These are phyloP conservation scores for Drechslerella coelobrocha DNA, from an alignment of 2,329 filamentous ascomycete species.

Conservation along the genomic window DNA sequence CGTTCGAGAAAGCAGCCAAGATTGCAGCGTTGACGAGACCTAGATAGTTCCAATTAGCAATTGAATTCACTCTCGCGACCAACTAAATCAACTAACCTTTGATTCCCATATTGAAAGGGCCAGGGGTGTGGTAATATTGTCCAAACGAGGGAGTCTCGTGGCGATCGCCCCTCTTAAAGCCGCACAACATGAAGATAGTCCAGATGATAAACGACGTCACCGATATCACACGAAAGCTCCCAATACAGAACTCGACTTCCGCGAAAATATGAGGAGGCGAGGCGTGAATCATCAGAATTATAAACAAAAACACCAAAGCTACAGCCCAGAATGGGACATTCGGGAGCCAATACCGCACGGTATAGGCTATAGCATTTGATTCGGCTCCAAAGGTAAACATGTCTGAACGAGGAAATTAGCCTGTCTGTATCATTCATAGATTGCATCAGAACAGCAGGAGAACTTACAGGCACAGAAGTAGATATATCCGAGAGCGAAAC, in stretches of 20 bases:
- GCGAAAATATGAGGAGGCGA: slow-evolving; percentile 45
- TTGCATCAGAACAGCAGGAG: slow-evolving; percentile 9
- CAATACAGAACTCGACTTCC: slow-evolving; percentile 48
- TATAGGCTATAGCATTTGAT: slow-evolving; percentile 41
- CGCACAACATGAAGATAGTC: slow-evolving; percentile 46
- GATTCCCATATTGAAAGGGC: slow-evolving; percentile 47
- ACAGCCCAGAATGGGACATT: slow-evolving; percentile 32
- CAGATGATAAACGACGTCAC: slow-evolving; percentile 42
- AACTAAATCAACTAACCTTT: too few relatives aligned
- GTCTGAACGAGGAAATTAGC: slow-evolving; percentile 36
- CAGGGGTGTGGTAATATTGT: slow-evolving; percentile 34
- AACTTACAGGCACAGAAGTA: slow-evolving; percentile 46
- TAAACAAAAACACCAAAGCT: slow-evolving; percentile 25
- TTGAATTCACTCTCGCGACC: too few relatives aligned
- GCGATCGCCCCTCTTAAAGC: slow-evolving; percentile 28
- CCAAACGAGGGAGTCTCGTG: slow-evolving; percentile 31
- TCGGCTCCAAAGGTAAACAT: slow-evolving; percentile 49
- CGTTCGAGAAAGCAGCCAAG: slow-evolving; percentile 49
- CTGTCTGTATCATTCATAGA: slow-evolving; percentile 5
- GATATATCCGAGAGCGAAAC: slow-evolving; percentile 60
- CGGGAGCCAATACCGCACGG: slow-evolving; percentile 36
- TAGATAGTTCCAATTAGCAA: slow-evolving; percentile 6
- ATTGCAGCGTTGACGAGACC: slow-evolving; percentile 42
- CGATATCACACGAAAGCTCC: slow-evolving; percentile 45
- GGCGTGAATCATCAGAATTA: slow-evolving; percentile 31